phyloP scores from a whole-genome alignment of 2,329 filamentous ascomycete species.

The Ophiostoma tasmaniense region DNA sequence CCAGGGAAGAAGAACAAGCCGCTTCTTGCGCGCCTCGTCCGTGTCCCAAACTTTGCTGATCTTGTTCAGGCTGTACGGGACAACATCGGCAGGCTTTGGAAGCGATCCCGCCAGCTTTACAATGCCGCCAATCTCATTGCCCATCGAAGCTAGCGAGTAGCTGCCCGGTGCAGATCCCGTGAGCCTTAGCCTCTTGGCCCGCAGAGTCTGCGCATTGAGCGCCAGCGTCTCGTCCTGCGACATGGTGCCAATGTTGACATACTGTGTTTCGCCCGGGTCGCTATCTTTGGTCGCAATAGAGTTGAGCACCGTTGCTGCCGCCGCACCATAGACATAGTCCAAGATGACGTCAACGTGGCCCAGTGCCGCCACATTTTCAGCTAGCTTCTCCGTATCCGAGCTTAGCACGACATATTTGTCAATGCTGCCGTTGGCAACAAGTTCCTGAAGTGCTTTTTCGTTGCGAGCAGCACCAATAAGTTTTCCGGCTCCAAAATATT shows the following conservation, averaged over 20 bases:
- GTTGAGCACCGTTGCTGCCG: conserved; percentile 41
- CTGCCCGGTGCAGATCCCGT: conserved; percentile 39
- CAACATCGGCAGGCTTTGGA: conserved; percentile 13
- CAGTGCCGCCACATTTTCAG: conserved; percentile 39
- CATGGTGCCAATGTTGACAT: conserved; percentile 44
- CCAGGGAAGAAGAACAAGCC: conserved; percentile 16
- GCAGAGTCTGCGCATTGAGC: conserved; percentile 36
- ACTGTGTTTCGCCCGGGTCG: conserved; percentile 34
- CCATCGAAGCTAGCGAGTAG: conserved; percentile 30
- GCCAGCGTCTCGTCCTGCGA: conserved; percentile 30
- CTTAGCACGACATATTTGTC: conserved; percentile 38
- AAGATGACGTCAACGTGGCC: conserved; percentile 45
- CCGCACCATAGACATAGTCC: conserved; percentile 48
- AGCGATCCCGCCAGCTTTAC: conserved; percentile 12
- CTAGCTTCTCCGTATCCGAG: conserved; percentile 28
- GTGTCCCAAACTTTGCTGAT: conserved; percentile 16
- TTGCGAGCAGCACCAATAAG: conserved; percentile 46
- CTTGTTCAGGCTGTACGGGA: conserved; percentile 14
- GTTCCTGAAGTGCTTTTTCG: conserved; percentile 30
- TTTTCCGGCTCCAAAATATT: conserved; percentile 38
- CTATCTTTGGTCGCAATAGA: conserved; percentile 27
- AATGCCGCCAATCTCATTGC: conserved; percentile 23
- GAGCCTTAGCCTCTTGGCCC: conserved; percentile 41
- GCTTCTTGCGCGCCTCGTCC: conserved; percentile 17
- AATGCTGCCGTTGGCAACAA: conserved; percentile 28